Evolutionary conservation across 192 early-diverging fungal genomes (phyloP), one percentile per base, ranked within the genome.

Genomic region (Podila verticillata): DNA sequence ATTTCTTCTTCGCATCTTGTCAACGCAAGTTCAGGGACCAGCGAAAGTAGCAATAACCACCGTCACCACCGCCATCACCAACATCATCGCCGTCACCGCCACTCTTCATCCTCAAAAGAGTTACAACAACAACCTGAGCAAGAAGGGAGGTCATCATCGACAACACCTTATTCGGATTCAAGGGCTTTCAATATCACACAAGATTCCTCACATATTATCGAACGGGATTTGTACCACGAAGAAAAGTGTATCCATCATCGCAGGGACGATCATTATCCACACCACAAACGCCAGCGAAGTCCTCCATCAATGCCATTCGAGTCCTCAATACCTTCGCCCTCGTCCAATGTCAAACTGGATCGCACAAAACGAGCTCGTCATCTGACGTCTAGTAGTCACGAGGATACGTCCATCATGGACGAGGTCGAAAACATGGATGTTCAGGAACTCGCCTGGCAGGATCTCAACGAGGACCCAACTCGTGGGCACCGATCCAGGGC

Each of bases 211-310:
- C 34, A 74, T 68, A 19, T 2, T 10, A 47, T 47, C 44, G 51
- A 54, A 19, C 51, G 51, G 51, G 51, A 24, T 24, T 8, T 9
- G 6, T 54, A n/a, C 17, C 20, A 24, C 24, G 51, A 26, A 54
- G 51, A 54, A 54, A 65, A 68, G 20, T 26, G 61, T 31, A 30
- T 44, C 12, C 73, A 56, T 13, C 49, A 68, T 19, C 61, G 56
- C 19, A 56, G 64, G 2, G 49, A 48, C 48, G 61, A 68, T 22
- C 65, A 56, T 22, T 22, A 20, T 12, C 63, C 26, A 36, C 68
- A 61, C 17, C 69, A 80, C 51, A 80, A 80, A 44, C 77, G 77
- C 32, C 77, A 80, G 20, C 66, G 77, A 59, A 80, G 77, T 26
- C 77, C 66, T 28, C 66, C 51, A 13, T 59, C 61, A 30, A 30